Evolutionary conservation across 2,329 filamentous ascomycete species (phyloP), one percentile per base, ranked within the genome.

Genomic region (Chaetothyriales sp.): DNA sequence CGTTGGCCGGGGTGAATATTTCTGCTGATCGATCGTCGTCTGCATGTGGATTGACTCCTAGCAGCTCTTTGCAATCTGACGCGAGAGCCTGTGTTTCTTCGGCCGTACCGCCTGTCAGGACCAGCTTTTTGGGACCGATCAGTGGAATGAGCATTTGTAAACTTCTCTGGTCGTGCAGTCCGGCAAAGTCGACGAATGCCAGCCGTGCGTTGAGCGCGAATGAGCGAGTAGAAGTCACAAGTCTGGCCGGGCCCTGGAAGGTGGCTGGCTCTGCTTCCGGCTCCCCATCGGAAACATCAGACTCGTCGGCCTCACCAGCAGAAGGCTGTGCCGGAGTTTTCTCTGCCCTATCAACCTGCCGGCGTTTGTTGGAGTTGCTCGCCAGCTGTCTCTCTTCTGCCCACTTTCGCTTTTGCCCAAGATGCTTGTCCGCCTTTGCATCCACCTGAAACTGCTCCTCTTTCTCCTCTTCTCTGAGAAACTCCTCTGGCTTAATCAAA

Each of bases 401-500:
- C 88, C 90, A 97, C 67, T 88, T 94, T 55, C 92, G 80, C 70
- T 98, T 98, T 71, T 90, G 89, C 18, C 90, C 92, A 18, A 95
- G 76, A 46, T 78, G 78, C 49, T 80, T 79, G 29, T 70, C 69
- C 25, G 74, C 73, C 10, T 67, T 68, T 53, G 76, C 74, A 13
- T 72, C 73, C 15, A 69, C 62, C 10, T 78, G 80, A 43, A 86
- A 83, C 18, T 80, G 75, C 53, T 83, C 81, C 59, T 94, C 88
- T 52, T 88, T 82, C 68, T 97, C 92, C 64, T 98, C 92, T 0
- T 89, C 90, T 53, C 89, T 80, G 1, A 95, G 76, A 64, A 90
- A 98, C 58, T 98, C 92, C 66, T 97, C 92, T 0, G 90, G 86
- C 50, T 89, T 81, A 60, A 98, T 95, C 15, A 94, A 71, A 58